Evolutionary conservation across 805 yeast genomes (phyloP), one percentile per base, ranked within the genome.

Genomic region (Cyberlindnera amylophila): DNA sequence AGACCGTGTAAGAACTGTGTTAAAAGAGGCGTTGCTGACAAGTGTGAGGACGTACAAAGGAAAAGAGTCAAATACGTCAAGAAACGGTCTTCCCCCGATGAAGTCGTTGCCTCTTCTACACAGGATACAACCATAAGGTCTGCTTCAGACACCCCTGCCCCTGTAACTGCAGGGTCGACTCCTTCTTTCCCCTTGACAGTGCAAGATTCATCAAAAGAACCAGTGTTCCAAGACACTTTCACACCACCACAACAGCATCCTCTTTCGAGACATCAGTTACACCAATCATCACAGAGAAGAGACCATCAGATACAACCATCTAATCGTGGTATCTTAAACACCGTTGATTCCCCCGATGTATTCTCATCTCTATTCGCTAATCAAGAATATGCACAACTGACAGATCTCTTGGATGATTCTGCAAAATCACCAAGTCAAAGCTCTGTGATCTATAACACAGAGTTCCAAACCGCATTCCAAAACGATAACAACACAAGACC

Each of bases 1-100:
- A 64, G 93, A 44, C 91, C 93, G 0, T 84, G 91, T 53, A 71
- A 71, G 49, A 84, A 84, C 57, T 84, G 93, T 62, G 53, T 70
- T 16, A 83, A 82, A 56, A 62, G 90, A 43, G 76, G 77, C 17
- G 58, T 77, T n/a, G 72, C 66, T 2, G 73, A 68, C 41, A 53
- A 67, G 11, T 84, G 93, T 58, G 65, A 63, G 29, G 86, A 82
- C 56, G 75, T 79, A 6, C 72, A 70, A 30, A 60, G 88, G 21
- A 81, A 77, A 55, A 53, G 71, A 36, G 77, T 75, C 19, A 62
- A 62, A 38, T 58, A 58, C 38, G 30, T 54, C 0, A 41, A 39
- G 10, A 56, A 49, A 26, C 43, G 33, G 14, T 21, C 38, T 16
- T 27, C 32, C n/a, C 3, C 29, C 29, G 11, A 14, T 9, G 14